Percentiles rank a stretch among this genome's conserved stretches.
These are phyloP conservation scores for Scenedesmus sp. DNA, from an alignment of 163 green algal species.

Conservation along the genomic window DNA sequence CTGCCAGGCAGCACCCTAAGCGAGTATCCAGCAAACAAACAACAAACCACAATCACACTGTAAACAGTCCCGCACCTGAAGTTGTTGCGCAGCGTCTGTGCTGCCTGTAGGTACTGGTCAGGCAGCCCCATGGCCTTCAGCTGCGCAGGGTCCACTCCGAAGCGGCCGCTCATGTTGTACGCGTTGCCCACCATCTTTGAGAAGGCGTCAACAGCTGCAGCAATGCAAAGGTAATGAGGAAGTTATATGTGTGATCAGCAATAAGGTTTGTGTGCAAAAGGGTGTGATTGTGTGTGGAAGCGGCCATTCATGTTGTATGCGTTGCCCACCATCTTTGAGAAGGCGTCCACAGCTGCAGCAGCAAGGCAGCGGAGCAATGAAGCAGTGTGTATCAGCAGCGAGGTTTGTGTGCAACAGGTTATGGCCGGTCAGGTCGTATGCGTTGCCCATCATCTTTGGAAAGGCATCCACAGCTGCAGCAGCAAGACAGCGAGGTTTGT, in stretches of 20 bases:
- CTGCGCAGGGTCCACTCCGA: not conserved
- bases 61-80: no score
- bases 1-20: no score
- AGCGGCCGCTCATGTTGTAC: conserved; percentile 25
- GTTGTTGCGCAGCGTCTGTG: not conserved
- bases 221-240: not conserved
- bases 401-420: not conserved
- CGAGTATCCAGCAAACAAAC: no score
- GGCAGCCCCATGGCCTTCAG: conserved; percentile 3
- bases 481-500: no score
- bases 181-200: not conserved
- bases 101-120: conserved; percentile 16
- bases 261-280: not conserved
- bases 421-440: not conserved
- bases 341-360: not conserved
- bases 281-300: not conserved
- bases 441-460: no score
- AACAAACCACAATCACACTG: no score
- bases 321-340: no score
- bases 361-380: no score
- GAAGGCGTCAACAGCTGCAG: not conserved
- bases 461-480: no score
- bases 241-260: not conserved
- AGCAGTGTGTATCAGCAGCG: not conserved
- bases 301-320: not conserved